phyloP scores from a whole-genome alignment of 75 land plant genomes.

The Larix kaempferi region DNA sequence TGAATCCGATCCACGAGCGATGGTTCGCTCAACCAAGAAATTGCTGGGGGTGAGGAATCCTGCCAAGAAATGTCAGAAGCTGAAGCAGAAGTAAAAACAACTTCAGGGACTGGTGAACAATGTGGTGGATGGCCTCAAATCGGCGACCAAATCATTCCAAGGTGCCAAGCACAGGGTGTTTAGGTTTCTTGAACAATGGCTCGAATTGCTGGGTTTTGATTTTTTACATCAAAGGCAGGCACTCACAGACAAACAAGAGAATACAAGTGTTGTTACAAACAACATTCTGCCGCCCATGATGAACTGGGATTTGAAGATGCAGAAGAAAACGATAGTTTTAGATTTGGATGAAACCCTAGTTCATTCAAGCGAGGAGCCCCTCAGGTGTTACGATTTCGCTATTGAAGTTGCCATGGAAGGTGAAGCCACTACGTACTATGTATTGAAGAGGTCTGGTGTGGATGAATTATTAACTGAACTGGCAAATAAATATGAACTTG shows the following conservation, averaged over 20 bases:
- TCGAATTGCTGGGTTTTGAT: neutral
- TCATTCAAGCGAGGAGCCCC: slow-evolving; percentile 39
- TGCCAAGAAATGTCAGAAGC: no score
- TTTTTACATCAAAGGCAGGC: neutral
- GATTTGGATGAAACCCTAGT: slow-evolving; percentile 76
- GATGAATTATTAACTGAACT: slow-evolving; percentile 25
- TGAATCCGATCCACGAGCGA: no score
- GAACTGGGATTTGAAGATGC: neutral
- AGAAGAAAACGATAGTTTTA: slow-evolving; percentile 41
- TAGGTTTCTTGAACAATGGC: neutral
- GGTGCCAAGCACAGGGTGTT: neutral
- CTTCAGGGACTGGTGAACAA: neutral
- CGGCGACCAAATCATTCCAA: neutral
- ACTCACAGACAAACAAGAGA: no score
- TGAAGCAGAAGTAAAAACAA: neutral
- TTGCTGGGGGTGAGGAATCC: no score
- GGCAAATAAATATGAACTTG: slow-evolving; percentile 20
- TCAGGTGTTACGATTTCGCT: slow-evolving; percentile 45
- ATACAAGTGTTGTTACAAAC: neutral
- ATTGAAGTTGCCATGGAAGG: slow-evolving; percentile 46
- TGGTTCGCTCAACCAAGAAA: no score
- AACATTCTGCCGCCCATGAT: neutral
- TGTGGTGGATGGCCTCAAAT: neutral
- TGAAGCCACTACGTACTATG: slow-evolving; percentile 46
- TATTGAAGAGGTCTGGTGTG: slow-evolving; percentile 69